Evolutionary conservation across 2,329 filamentous ascomycete genomes (phyloP), one percentile per base, ranked within the genome.

Genomic region (Fusarium tanahbumbuense): DNA sequence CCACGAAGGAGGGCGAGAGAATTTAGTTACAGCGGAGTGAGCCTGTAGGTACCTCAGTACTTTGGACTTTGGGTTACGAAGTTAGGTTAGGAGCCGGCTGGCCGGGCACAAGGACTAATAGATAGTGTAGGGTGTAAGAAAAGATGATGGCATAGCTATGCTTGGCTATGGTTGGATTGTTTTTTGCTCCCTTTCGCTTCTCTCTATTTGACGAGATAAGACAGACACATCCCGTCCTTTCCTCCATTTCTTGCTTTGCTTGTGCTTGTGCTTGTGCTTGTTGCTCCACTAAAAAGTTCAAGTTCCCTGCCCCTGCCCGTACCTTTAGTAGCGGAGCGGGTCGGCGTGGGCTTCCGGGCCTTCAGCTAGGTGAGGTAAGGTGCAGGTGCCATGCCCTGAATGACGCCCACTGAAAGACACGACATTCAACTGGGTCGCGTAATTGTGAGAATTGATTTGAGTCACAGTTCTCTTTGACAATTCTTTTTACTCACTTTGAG

Each of bases 201-300:
- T 27, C 45, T 18, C 25, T 46, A 12, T 27, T 10, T 37, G 34
- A 47, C 49, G 23, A 68, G 67, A 70, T 68, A 70, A 70, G 67
- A 68, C 63, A 68, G 64, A 37, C 8, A 22, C 47, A 25, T 50
- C 48, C 15, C 20, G 20, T 48, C 40, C 59, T 52, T 46, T 55
- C 53, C 49, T 60, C 41, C 53, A 70, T 60, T 70, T 70, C 67
- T 67, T 63, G 28, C 28, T 28, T 28, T 28, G 28, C 28, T 28
- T 28, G 25, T 28, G 27, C 11, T 28, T 69, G 57, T 63, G 66
- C 42, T 59, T 67, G 48, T 54, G 49, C 34, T 52, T 41, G 23
- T 11, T 41, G 52, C 60, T 41, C 70, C 70, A 69, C 70, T 72
- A 71, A 69, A 71, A 70, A 71, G 70, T 74, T 74, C 50, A 63